phyloP scores from a whole-genome alignment of 2,329 filamentous ascomycete genomes.

The Cladosporium halotolerans region DNA sequence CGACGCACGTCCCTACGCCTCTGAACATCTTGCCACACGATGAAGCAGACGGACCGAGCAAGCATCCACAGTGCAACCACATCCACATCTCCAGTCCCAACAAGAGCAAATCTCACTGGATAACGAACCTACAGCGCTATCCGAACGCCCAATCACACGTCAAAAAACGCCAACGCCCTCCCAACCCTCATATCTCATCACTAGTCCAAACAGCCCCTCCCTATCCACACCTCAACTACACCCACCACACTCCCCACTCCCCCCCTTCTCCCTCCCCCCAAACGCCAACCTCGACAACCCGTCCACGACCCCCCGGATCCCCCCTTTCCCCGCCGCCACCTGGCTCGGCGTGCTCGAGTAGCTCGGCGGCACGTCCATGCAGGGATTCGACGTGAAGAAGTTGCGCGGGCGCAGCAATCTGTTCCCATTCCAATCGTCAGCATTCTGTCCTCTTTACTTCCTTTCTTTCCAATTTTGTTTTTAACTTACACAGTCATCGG shows the following conservation, averaged over 20 bases:
- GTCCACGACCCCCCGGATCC: slow-evolving; percentile 42
- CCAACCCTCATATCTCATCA: not conserved
- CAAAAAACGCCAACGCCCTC: too few species aligned
- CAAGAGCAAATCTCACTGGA: too few species aligned
- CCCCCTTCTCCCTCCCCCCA: slow-evolving; percentile 33
- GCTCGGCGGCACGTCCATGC: slow-evolving; percentile 71
- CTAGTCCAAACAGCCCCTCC: not conserved
- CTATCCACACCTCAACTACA: not conserved
- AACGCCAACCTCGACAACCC: slow-evolving; percentile 46
- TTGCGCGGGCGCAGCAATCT: slow-evolving; percentile 66
- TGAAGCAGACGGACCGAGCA: too few species aligned
- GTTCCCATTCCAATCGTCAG: not conserved
- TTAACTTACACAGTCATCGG: slow-evolving; percentile 33
- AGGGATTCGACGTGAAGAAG: slow-evolving; percentile 76
- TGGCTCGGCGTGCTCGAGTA: slow-evolving; percentile 69
- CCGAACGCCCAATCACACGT: too few species aligned
- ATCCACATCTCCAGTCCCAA: too few species aligned
- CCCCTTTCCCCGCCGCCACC: slow-evolving; percentile 37
- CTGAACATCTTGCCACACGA: too few species aligned
- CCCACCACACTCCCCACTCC: slow-evolving; percentile 20
- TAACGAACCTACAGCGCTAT: too few species aligned
- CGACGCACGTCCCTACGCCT: too few species aligned
- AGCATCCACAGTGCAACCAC: too few species aligned
- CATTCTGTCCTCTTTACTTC: not conserved
- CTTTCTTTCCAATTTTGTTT: not conserved